Conservation (phyloP, 371 early-diverging fungal genomes). For the Mucor irregularis region DNA sequence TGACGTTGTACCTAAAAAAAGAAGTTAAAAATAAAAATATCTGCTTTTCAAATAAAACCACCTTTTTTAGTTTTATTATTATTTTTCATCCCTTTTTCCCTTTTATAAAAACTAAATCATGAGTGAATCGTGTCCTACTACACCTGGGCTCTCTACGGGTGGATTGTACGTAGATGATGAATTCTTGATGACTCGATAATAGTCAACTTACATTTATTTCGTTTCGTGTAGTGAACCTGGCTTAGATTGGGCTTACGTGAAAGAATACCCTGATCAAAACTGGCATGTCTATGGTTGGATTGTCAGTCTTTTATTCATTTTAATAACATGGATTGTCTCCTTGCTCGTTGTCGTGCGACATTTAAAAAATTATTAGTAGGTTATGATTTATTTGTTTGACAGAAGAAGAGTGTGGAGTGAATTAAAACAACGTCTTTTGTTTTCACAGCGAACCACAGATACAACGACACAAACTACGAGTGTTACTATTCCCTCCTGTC, state of each 20-base stretch:
- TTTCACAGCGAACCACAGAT: conserved; percentile 34
- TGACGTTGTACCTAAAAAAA: too few species aligned
- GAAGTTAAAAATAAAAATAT: too few species aligned
- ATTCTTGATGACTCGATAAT: background rate
- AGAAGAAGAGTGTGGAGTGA: background rate
- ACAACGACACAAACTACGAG: conserved; percentile 50
- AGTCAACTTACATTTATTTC: background rate
- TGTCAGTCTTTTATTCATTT: conserved; percentile 32
- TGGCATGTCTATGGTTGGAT: conserved; percentile 55
- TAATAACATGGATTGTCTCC: conserved; percentile 39
- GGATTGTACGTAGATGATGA: conserved; percentile 19
- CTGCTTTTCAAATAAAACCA: conserved; percentile 6
- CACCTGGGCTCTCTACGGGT: conserved; percentile 15
- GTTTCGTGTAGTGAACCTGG: conserved; percentile 10
- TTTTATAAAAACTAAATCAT: conserved; percentile 1
- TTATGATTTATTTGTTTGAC: background rate
- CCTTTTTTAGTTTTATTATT: conserved; percentile 10
- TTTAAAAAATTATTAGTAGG: conserved; percentile 44
- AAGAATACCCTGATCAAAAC: conserved; percentile 22
- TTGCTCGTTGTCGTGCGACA: conserved; percentile 27
- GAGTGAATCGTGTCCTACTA: conserved; percentile 20
- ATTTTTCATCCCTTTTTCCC: background rate
- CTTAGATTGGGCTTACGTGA: conserved; percentile 20
- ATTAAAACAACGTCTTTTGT: background rate
- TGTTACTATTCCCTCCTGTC: conserved; percentile 45